Percentiles rank a stretch among this genome's conserved stretches.
These are phyloP conservation scores for Peronosclerospora sorghi DNA, from an alignment of 352 stramenopile species.

Conservation along the genomic window DNA sequence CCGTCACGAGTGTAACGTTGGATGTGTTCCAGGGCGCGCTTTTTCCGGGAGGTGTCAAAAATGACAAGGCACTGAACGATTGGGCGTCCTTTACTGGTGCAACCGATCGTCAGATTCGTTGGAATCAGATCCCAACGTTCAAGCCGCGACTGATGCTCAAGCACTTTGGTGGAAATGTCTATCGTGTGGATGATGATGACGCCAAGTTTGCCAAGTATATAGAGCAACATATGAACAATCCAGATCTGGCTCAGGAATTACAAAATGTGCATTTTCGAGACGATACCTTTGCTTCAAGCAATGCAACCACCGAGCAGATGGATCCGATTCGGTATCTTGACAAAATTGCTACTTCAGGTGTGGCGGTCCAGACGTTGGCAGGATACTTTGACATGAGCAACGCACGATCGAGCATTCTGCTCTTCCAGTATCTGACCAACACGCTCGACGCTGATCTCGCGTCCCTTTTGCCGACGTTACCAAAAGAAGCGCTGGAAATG, in stretches of 20 bases:
- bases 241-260: slow-evolving; percentile 39
- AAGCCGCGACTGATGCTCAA: slow-evolving; percentile 79
- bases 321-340: slow-evolving; percentile 43
- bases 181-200: slow-evolving; percentile 60
- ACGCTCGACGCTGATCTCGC: slow-evolving; percentile 51
- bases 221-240: slow-evolving; percentile 49
- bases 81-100: slow-evolving; percentile 64
- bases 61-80: slow-evolving; percentile 50
- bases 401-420: slow-evolving; percentile 56
- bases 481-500: slow-evolving; percentile 20
- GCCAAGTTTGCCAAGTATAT: slow-evolving; percentile 57
- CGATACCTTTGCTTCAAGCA: slow-evolving; percentile 37
- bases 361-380: slow-evolving; percentile 55
- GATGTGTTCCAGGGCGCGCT: slow-evolving; percentile 64
- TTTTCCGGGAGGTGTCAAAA: slow-evolving; percentile 67
- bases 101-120: slow-evolving; percentile 67
- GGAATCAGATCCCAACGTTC: slow-evolving; percentile 58
- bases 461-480: slow-evolving; percentile 37
- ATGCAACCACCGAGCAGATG: slow-evolving; percentile 33
- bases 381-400: slow-evolving; percentile 78
- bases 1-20: slow-evolving; percentile 54
- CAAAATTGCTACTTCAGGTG: slow-evolving; percentile 51
- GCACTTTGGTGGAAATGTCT: slow-evolving; percentile 75
- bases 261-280: slow-evolving; percentile 51
- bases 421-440: slow-evolving; percentile 74